A percentile compares a stretch with the other conserved stretches of the same genome.
Evolutionary conservation across 164 flowering plant genomes (phyloP).

Genomic region (Stephania yunnanensis): DNA sequence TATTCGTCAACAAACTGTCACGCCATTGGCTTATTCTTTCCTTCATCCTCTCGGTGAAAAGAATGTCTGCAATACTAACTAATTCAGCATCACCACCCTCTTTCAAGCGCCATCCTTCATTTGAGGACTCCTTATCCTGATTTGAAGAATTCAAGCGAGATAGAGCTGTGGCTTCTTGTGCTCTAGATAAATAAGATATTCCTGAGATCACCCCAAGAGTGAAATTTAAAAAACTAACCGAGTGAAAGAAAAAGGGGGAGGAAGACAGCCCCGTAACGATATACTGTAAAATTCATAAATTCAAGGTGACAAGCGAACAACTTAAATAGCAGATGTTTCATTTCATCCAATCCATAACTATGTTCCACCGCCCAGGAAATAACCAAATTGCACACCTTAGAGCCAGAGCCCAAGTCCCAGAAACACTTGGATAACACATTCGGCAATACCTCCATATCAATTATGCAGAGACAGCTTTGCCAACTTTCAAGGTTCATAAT

Average conservation of each 20-base stretch:
- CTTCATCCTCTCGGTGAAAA: slow-evolving; percentile 77
- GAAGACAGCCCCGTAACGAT: background rate
- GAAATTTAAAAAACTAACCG: slow-evolving; percentile 24
- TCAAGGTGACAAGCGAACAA: background rate
- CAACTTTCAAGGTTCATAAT: background rate
- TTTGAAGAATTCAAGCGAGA: slow-evolving; percentile 25
- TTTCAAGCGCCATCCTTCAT: slow-evolving; percentile 18
- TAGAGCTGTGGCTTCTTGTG: slow-evolving; percentile 69
- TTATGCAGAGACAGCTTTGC: background rate
- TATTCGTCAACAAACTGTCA: slow-evolving; percentile 31
- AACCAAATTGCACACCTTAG: background rate
- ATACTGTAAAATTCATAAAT: background rate
- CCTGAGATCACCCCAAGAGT: slow-evolving; percentile 57
- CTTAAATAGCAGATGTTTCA: background rate
- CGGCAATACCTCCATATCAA: background rate
- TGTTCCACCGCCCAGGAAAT: background rate
- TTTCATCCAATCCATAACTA: background rate
- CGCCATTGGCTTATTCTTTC: slow-evolving; percentile 62
- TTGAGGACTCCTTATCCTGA: slow-evolving; percentile 24
- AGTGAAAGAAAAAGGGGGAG: background rate
- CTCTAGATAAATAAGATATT: slow-evolving; percentile 93
- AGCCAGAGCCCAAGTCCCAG: background rate
- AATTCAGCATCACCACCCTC: slow-evolving; percentile 31
- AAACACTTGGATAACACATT: background rate
- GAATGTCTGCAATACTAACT: slow-evolving; percentile 54